Evolutionary conservation across 331 rosid genomes (phyloP), one percentile per base, ranked within the genome.

Genomic region (Cydonia oblonga): DNA sequence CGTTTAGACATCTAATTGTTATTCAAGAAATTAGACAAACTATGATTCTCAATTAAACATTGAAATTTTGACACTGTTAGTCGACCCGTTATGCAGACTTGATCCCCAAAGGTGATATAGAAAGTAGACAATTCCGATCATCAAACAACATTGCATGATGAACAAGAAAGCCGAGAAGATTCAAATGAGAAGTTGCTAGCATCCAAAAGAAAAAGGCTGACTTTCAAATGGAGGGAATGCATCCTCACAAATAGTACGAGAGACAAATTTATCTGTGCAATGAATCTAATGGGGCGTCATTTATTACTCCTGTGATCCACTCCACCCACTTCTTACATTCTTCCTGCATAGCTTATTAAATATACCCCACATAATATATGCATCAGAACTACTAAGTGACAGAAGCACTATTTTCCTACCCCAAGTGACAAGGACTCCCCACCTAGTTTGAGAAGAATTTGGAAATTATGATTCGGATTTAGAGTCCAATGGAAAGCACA

Each of bases 291-390:
- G 60, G 59, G 33, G 33, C 56, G 42, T 62, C 80, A 78, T 85
- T 80, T 84, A 87, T 83, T 33, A 64, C 59, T 65, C 83, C 60
- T 77, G 64, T 66, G 71, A 33, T 54, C 79, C 82, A 75, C 32
- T 30, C 81, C 40, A 33, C 28, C 81, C 24, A 33, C 75, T 69
- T 29, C 3, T 20, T 63, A 65, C 58, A 51, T 19, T 20, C 72
- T 46, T 49, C 68, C 69, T 9, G 72, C 61, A 23, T 30, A 26
- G 13, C 74, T 49, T 42, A 70, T 40, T 46, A 46, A 46, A 16
- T 7, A 52, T 9, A 68, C 70, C 76, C 71, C 66, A 63, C 60
- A 7, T 12, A 59, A 2, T 28, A 15, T 23, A 54, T 5, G 18
- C 58, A 10, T 57, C 9, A 56, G 25, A 28, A 29, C 23, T 1